Evolutionary conservation across 345 rosid genomes (phyloP).

Genomic region (Aquilaria yunnanensis): DNA sequence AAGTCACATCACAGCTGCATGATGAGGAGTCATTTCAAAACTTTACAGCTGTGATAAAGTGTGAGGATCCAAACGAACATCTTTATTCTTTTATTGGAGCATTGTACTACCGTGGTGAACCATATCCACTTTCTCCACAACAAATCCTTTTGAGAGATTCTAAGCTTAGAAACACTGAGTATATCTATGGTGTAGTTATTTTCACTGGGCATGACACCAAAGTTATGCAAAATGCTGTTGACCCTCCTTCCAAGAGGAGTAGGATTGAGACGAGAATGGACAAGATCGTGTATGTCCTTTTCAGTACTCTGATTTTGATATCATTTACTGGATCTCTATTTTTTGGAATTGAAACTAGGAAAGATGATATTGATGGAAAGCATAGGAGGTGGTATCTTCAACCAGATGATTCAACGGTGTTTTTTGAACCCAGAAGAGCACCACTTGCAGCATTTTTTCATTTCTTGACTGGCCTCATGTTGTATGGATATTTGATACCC

Average conservation of each 20-base stretch:
- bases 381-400: slow-evolving; percentile 74
- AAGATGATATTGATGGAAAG: slow-evolving; percentile 40
- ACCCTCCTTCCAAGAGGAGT: slow-evolving; percentile 92
- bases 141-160: slow-evolving; percentile 88
- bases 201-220: slow-evolving; percentile 94
- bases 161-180: slow-evolving; percentile 69
- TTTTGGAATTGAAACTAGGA: slow-evolving; percentile 54
- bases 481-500: slow-evolving; percentile 89
- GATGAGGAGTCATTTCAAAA: slow-evolving; percentile 33
- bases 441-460: slow-evolving; percentile 64
- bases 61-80: slow-evolving; percentile 86
- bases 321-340: slow-evolving; percentile 60
- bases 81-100: slow-evolving; percentile 77
- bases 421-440: slow-evolving; percentile 53
- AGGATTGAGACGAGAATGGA: slow-evolving; percentile 90
- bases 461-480: slow-evolving; percentile 85
- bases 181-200: slow-evolving; percentile 60
- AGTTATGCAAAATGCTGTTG: slow-evolving; percentile 87
- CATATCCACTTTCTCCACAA: slow-evolving; percentile 54
- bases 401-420: slow-evolving; percentile 51
- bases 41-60: slow-evolving; percentile 48
- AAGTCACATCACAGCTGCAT: slow-evolving; percentile 32
- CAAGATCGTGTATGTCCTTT: slow-evolving; percentile 74
- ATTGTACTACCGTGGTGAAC: slow-evolving; percentile 25
- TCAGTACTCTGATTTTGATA: slow-evolving; percentile 58